These are phyloP conservation scores for Ampelocalamus luodianensis DNA, from an alignment of 176 grass and related monocot species.

Conservation along the genomic window DNA sequence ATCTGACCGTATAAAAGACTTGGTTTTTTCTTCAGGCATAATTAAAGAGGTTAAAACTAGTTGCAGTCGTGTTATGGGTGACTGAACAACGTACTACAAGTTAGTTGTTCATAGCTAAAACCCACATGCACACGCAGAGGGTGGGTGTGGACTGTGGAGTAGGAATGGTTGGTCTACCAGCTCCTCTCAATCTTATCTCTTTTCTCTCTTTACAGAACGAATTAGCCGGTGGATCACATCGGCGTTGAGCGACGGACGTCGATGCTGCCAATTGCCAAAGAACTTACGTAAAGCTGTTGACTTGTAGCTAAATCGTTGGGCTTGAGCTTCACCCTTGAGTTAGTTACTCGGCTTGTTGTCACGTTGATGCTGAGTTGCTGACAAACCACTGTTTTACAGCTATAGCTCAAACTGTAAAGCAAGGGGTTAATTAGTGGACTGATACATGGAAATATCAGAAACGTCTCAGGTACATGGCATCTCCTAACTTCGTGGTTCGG, in stretches of 20 bases:
- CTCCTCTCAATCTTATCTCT: neutral
- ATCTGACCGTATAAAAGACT: neutral
- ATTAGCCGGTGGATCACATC: constrained; percentile 10
- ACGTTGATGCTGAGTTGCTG: neutral
- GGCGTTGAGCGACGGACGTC: neutral
- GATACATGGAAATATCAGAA: neutral
- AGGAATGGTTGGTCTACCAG: constrained; percentile 35
- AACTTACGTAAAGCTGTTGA: too few relatives aligned
- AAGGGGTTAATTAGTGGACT: neutral
- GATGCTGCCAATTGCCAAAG: neutral
- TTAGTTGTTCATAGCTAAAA: neutral
- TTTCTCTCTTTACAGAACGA: neutral
- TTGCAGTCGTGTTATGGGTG: neutral
- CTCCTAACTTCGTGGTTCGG: neutral
- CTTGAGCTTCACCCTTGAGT: neutral
- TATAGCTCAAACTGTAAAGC: neutral
- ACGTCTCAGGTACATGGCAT: too few relatives aligned
- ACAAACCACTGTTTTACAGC: neutral
- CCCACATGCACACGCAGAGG: neutral
- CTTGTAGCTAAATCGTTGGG: neutral
- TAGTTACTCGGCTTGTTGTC: neutral
- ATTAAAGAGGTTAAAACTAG: neutral
- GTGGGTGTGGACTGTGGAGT: neutral
- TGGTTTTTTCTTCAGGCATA: neutral
- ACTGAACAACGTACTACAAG: neutral